Evolutionary conservation across 2,329 filamentous ascomycete genomes (phyloP), one percentile per base, ranked within the genome.

Genomic region (Sordariomycetes sp.): DNA sequence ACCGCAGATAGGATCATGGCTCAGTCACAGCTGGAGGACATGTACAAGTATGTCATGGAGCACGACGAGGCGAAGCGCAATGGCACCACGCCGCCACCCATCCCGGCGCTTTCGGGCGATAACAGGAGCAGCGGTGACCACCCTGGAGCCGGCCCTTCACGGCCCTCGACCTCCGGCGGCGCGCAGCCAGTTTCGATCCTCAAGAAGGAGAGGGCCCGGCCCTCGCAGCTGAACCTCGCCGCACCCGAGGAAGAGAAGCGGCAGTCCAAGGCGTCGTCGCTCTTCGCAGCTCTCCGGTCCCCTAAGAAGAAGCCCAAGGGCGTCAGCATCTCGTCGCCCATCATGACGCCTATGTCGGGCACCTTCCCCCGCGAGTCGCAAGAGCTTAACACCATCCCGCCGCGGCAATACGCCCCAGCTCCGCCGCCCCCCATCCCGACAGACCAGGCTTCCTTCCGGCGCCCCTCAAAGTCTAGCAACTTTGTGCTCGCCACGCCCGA

Each of bases 41-140:
- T 97, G 68, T 97, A 96, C 72, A 90, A 85, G 60, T 87, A 90
- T 63, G 91, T 96, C 61, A 87, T 96, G 84, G 89, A 90, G 69
- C 88, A 95, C 64, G 91, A 96, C 65, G 81, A 80, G 59, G 81
- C 81, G 55, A 85, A 84, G 68, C 74, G 77, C 62, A 75, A 75
- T 53, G 82, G 82, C 35, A 66, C 80, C 10, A 54, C 52, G 22
- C 54, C 56, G 13, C 60, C 60, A 10, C 59, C 59, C 35, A 34
- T 61, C 42, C 59, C 60, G n/a, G 28, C 53, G 12, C 48, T 55
- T 24, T 20, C 36, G 7, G 55, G 54, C 28, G 34, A 51, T n/a
- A 39, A 36, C 12, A 28, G 24, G 39, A 28, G 36, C 10, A 34
- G 36, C 32, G 17, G 35, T 15, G 42, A 8, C 22, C 45, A 24